These are phyloP conservation scores for Trichoderma sp. DNA, from an alignment of 2,329 filamentous ascomycete genomes.

Conservation along the genomic window DNA sequence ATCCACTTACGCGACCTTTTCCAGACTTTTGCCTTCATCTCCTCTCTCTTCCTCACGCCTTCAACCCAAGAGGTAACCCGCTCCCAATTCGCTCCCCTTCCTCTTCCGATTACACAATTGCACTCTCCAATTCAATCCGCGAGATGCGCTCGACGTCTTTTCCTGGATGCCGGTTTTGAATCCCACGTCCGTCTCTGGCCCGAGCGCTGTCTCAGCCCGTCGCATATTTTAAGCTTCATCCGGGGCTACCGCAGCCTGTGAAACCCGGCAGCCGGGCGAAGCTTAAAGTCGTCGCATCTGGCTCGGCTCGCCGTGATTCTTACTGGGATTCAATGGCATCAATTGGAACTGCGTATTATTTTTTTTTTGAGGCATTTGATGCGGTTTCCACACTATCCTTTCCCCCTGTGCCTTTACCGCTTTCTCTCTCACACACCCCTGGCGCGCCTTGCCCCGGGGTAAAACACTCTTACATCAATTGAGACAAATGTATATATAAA, in stretches of 20 bases:
- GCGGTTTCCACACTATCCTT: neutral
- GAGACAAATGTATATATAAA: neutral
- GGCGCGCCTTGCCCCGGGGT: neutral
- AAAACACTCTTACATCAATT: neutral
- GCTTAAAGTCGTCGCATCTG: neutral
- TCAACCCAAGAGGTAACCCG: conserved; percentile 14
- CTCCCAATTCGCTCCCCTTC: conserved; percentile 2
- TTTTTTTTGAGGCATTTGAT: conserved; percentile 15
- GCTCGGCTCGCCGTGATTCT: neutral
- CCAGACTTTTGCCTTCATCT: conserved; percentile 13
- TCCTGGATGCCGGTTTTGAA: neutral
- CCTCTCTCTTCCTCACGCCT: conserved; percentile 8
- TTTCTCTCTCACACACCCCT: neutral
- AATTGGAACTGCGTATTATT: neutral
- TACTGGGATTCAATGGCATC: neutral
- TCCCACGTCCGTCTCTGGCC: neutral
- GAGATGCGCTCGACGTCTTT: neutral
- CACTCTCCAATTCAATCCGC: neutral
- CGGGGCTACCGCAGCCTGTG: neutral
- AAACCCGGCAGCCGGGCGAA: neutral
- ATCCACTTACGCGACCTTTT: conserved; percentile 26
- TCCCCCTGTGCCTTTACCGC: neutral
- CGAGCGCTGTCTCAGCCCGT: conserved; percentile 5
- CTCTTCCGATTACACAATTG: neutral
- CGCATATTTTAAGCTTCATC: neutral